A percentile compares a stretch with the other conserved stretches of the same genome.
Conservation (phyloP, 2,329 filamentous ascomycete species). For the Didymella exigua region DNA sequence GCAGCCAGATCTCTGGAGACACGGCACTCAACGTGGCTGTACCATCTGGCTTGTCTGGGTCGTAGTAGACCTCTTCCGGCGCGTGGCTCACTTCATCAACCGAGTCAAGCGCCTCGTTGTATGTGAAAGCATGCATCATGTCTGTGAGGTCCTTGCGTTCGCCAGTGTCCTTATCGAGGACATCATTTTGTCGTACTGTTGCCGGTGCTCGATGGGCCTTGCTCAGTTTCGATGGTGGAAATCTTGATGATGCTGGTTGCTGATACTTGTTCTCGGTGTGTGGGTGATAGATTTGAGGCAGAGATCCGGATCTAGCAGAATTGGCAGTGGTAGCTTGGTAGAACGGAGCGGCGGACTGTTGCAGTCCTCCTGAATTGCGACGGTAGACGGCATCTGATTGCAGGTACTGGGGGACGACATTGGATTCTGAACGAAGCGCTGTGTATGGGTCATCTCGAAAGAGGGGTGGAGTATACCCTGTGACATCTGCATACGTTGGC, state of each 20-base stretch:
- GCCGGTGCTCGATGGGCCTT: slow-evolving; percentile 30
- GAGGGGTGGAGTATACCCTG: slow-evolving; percentile 8
- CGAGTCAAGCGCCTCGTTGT: slow-evolving; percentile 30
- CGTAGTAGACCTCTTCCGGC: slow-evolving; percentile 24
- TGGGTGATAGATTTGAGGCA: slow-evolving; percentile 21
- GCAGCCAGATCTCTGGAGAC: slow-evolving; percentile 36
- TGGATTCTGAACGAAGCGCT: slow-evolving; percentile 5
- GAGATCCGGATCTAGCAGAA: slow-evolving; percentile 21
- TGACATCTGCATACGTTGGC: slow-evolving; percentile 21
- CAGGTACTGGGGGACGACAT: slow-evolving; percentile 1
- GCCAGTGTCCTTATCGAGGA: slow-evolving; percentile 41
- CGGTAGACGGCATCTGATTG: slow-evolving; percentile 27
- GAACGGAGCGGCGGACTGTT: slow-evolving; percentile 30
- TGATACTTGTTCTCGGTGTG: slow-evolving; percentile 1
- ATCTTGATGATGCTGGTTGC: slow-evolving; percentile 10
- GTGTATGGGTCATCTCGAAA: slow-evolving; percentile 30
- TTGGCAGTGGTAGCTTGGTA: slow-evolving; percentile 22
- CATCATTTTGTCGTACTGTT: slow-evolving; percentile 24
- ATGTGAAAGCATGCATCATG: slow-evolving; percentile 43
- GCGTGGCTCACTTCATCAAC: slow-evolving; percentile 26
- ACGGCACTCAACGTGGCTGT: slow-evolving; percentile 27
- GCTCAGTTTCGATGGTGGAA: slow-evolving; percentile 27
- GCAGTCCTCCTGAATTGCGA: slow-evolving; percentile 33
- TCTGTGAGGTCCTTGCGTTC: slow-evolving; percentile 41
- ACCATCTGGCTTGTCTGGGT: slow-evolving; percentile 31